Conservation (phyloP, 2,329 filamentous ascomycete genomes). For the Fusarium agapanthi region DNA sequence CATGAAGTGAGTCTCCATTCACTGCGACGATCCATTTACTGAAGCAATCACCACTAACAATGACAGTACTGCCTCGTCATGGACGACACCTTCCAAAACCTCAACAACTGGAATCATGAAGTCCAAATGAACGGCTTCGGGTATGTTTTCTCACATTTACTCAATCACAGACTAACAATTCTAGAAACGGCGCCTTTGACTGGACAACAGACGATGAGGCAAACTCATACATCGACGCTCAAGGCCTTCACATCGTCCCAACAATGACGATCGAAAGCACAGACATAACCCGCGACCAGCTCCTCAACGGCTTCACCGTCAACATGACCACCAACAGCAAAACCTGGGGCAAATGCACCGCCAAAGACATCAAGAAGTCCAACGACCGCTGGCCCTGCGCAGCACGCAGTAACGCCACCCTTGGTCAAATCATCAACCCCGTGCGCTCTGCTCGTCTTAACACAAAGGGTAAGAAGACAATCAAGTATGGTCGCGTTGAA, state of each 20-base stretch:
- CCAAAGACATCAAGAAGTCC: slow-evolving; percentile 22
- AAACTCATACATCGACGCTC: slow-evolving; percentile 56
- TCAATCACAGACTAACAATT: neutral
- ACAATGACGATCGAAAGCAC: slow-evolving; percentile 52
- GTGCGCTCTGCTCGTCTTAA: slow-evolving; percentile 55
- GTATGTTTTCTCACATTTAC: slow-evolving; percentile 26
- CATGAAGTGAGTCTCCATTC: slow-evolving; percentile 22
- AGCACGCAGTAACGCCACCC: slow-evolving; percentile 53
- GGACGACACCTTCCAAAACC: slow-evolving; percentile 42
- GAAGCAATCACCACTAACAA: neutral
- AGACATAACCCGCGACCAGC: slow-evolving; percentile 45
- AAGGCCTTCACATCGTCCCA: slow-evolving; percentile 61
- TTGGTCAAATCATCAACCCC: slow-evolving; percentile 56
- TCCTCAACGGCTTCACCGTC: slow-evolving; percentile 50
- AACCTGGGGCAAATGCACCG: slow-evolving; percentile 49
- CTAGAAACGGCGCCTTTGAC: slow-evolving; percentile 55
- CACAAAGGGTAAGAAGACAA: slow-evolving; percentile 56
- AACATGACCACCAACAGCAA: slow-evolving; percentile 54
- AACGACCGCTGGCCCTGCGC: slow-evolving; percentile 45
- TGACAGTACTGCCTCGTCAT: slow-evolving; percentile 38
- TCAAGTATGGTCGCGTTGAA: slow-evolving; percentile 61
- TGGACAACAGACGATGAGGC: slow-evolving; percentile 58
- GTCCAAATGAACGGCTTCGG: slow-evolving; percentile 52
- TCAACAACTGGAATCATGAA: slow-evolving; percentile 57
- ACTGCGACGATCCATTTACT: neutral